These are phyloP conservation scores for Saccharomycopsis sp. DNA, from an alignment of 805 yeast genomes.

Conservation along the genomic window DNA sequence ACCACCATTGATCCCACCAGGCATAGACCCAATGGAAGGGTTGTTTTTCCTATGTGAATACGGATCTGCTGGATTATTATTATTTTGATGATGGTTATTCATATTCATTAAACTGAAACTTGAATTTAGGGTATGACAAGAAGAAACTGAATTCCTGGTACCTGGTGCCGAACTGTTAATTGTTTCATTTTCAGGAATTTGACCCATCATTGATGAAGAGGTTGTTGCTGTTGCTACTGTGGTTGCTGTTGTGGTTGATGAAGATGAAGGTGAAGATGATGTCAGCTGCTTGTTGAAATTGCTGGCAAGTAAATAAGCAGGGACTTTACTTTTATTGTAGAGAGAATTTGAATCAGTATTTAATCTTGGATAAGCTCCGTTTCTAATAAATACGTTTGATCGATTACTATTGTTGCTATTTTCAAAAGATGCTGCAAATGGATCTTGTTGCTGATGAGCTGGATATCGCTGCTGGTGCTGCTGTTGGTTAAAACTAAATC, in stretches of 20 bases:
- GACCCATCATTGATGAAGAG: background rate
- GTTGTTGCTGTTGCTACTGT: no score
- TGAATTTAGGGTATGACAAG: no score
- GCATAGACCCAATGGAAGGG: background rate
- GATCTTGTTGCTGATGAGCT: background rate
- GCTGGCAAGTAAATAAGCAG: conserved; percentile 17
- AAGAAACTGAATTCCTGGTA: background rate
- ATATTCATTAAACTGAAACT: no score
- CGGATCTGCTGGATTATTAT: background rate
- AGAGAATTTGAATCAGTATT: background rate
- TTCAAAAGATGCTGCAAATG: conserved; percentile 3
- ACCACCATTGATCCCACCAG: background rate
- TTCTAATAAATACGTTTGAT: background rate
- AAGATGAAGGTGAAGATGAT: no score
- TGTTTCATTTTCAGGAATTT: conserved; percentile 1
- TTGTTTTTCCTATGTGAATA: background rate
- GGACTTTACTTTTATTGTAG: conserved; percentile 3
- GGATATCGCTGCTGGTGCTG: background rate
- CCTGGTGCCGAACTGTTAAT: background rate
- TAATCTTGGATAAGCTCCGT: background rate
- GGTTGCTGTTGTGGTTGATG: no score
- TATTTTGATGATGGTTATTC: no score
- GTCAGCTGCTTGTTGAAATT: conserved; percentile 7
- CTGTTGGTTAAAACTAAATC: background rate
- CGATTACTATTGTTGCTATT: background rate